A percentile compares a stretch with the other conserved stretches of the same genome.
phyloP scores from a whole-genome alignment of 179 eudicot genomes.

The Silene noctiflora region DNA sequence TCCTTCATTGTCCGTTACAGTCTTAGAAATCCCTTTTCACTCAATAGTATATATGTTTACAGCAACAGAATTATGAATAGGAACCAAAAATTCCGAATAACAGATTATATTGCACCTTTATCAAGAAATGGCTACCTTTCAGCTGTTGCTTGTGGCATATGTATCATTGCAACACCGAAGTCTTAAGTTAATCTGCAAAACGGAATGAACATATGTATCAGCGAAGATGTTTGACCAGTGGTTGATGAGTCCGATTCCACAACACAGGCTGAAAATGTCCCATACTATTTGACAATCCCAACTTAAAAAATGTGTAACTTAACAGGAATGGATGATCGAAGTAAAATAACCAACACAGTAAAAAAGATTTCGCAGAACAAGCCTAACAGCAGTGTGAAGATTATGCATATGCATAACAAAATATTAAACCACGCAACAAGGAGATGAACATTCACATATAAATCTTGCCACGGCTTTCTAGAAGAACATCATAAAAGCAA shows the following conservation, averaged over 20 bases:
- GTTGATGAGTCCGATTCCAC: too few species aligned
- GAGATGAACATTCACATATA: too few species aligned
- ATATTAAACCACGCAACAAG: too few species aligned
- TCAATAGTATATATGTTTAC: too few species aligned
- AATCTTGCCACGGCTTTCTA: too few species aligned
- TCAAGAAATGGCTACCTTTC: slow-evolving; percentile 15
- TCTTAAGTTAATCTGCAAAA: slow-evolving; percentile 24
- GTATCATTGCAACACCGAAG: neutral
- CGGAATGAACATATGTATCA: slow-evolving; percentile 15
- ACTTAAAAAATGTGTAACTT: neutral
- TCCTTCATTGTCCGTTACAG: slow-evolving; percentile 47
- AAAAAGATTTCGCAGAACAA: neutral
- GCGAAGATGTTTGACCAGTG: neutral
- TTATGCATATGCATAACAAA: too few species aligned
- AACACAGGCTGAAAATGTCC: neutral
- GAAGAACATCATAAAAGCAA: too few species aligned
- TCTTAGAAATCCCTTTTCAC: too few species aligned
- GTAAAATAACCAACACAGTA: neutral
- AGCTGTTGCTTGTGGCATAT: slow-evolving; percentile 2
- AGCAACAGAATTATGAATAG: too few species aligned
- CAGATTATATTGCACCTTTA: slow-evolving; percentile 21
- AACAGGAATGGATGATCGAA: neutral
- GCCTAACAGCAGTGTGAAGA: neutral
- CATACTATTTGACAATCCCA: too few species aligned
- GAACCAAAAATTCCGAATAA: neutral